Evolutionary conservation across 169 alveolate genomes (phyloP).

Genomic region (Cryptosporidium felis): DNA sequence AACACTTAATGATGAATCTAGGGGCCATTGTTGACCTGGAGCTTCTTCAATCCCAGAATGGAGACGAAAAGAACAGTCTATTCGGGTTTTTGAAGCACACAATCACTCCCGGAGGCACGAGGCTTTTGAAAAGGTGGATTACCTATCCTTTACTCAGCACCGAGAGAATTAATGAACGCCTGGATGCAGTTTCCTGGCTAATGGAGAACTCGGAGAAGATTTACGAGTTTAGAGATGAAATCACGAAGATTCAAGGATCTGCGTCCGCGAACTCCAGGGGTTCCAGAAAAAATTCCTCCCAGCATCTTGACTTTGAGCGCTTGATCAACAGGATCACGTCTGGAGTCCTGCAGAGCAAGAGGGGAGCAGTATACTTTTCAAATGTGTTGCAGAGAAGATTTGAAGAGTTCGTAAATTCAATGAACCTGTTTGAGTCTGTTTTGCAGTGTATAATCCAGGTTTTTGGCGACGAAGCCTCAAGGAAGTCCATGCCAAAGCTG

Average conservation of each 20-base stretch:
- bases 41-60: conserved; percentile 82
- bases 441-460: conserved; percentile 21
- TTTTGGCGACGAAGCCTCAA: conserved; percentile 23
- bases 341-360: conserved; percentile 83
- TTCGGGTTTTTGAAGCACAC: conserved; percentile 91
- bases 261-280: conserved; percentile 36
- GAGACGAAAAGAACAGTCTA: conserved; percentile 81
- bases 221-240: conserved; percentile 60
- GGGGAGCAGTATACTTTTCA: conserved; percentile 88
- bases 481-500: conserved; percentile 41
- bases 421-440: conserved; percentile 74
- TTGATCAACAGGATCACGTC: conserved; percentile 81
- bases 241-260: conserved; percentile 8
- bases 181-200: conserved; percentile 90
- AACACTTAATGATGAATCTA: conserved; percentile 75
- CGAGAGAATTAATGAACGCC: conserved; percentile 87
- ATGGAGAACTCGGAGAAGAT: conserved; percentile 75
- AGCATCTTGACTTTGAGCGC: conserved; percentile 85
- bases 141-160: conserved; percentile 89
- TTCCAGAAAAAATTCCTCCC: conserved; percentile 67
- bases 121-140: conserved; percentile 94
- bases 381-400: conserved; percentile 78
- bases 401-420: conserved; percentile 78
- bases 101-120: conserved; percentile 92
- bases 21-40: conserved; percentile 86